These are phyloP conservation scores for Neoboletus magnificus DNA, from an alignment of 768 basidiomycete genomes.

Conservation along the genomic window DNA sequence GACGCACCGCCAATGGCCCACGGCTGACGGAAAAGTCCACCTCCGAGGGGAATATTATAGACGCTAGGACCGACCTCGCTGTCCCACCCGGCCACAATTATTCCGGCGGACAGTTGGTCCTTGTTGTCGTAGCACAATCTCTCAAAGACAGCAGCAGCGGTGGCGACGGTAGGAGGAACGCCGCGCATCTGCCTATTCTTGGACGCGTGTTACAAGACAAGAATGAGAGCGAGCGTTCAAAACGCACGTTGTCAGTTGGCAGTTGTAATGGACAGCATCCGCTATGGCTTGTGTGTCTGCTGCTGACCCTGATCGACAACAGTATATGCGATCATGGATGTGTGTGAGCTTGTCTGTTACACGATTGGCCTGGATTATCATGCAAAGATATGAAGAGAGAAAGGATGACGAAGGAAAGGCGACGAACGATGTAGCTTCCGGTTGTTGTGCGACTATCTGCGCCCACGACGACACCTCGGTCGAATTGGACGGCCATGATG, in stretches of 20 bases:
- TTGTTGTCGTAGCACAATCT: constrained; percentile 92
- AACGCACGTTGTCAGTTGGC: constrained; percentile 71
- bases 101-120: constrained; percentile 82
- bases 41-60: constrained; percentile 95
- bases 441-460: constrained; percentile 98
- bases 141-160: constrained; percentile 82
- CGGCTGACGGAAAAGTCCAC: constrained; percentile 93
- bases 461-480: constrained; percentile 91
- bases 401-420: neutral
- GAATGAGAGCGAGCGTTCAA: neutral
- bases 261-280: constrained; percentile 80
- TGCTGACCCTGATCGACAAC: constrained; percentile 96
- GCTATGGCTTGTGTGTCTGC: constrained; percentile 98
- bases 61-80: constrained; percentile 86
- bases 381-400: neutral
- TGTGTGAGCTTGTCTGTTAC: constrained; percentile 98
- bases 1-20: constrained; percentile 95
- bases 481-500: constrained; percentile 98
- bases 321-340: constrained; percentile 97
- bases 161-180: constrained; percentile 71
- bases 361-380: constrained; percentile 75
- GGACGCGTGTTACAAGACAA: neutral
- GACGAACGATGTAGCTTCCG: constrained; percentile 88
- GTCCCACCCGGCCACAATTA: constrained; percentile 99
- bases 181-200: constrained; percentile 52